Evolutionary conservation across 805 yeast genomes (phyloP).

Genomic region (Candida silvatica): DNA sequence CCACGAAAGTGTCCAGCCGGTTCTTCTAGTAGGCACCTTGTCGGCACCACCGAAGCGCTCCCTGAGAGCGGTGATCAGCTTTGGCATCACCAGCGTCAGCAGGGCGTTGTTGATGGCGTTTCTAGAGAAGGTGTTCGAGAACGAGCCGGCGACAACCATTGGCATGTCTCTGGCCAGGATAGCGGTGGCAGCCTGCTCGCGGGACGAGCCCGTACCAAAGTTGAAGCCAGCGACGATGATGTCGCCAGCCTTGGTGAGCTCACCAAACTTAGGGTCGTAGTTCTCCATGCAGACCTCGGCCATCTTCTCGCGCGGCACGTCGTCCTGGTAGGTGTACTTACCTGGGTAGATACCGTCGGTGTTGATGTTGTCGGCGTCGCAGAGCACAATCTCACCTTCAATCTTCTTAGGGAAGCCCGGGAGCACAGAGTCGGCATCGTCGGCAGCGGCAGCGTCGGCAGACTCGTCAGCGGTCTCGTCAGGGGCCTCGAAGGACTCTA

Average conservation of each 20-base stretch:
- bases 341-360: conserved; percentile 99
- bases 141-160: conserved; percentile 92
- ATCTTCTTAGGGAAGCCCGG: conserved; percentile 88
- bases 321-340: conserved; percentile 97
- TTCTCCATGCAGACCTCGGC: conserved; percentile 99
- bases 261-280: conserved; percentile 83
- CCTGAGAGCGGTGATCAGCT: conserved; percentile 69
- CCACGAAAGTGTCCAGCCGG: conserved; percentile 91
- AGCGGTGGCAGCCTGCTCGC: conserved; percentile 99
- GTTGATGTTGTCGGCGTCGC: conserved; percentile 95
- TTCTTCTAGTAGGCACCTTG: conserved; percentile 78
- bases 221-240: conserved; percentile 88
- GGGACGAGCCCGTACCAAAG: conserved; percentile 96
- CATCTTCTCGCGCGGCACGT: conserved; percentile 90
- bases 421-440: conserved; percentile 37
- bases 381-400: conserved; percentile 84
- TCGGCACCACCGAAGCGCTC: conserved; percentile 43
- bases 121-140: conserved; percentile 93
- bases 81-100: conserved; percentile 89
- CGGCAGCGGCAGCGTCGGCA: conserved; percentile 14
- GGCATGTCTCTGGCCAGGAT: conserved; percentile 89
- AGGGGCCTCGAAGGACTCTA: conserved; percentile 25
- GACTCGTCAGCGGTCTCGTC: conserved; percentile 8
- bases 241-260: conserved; percentile 74
- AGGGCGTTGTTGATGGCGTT: conserved; percentile 95